A percentile compares a stretch with the other conserved stretches of the same genome.
These are phyloP conservation scores for Exsudoporus frostii DNA, from an alignment of 768 basidiomycete genomes.

Conservation along the genomic window DNA sequence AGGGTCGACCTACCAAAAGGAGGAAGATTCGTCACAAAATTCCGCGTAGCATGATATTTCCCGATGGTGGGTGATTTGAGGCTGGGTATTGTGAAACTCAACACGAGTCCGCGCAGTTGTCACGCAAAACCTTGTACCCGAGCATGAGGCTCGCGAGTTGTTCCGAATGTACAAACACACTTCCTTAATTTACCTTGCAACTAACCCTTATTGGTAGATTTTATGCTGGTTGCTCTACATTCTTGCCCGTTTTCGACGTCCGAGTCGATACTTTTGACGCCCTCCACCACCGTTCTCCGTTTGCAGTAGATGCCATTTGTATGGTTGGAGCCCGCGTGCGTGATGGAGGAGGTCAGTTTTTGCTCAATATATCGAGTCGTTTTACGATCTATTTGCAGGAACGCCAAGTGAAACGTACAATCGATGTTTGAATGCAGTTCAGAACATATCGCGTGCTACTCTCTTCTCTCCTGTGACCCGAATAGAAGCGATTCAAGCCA, in stretches of 20 bases:
- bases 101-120: slow-evolving; percentile 52
- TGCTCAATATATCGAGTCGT: background rate
- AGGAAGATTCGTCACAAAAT: slow-evolving; percentile 67
- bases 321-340: slow-evolving; percentile 90
- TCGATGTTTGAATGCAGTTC: slow-evolving; percentile 80
- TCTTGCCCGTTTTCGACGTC: slow-evolving; percentile 83
- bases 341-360: slow-evolving; percentile 76
- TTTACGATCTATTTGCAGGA: slow-evolving; percentile 40
- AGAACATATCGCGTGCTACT: slow-evolving; percentile 78
- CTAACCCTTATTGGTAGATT: slow-evolving; percentile 49
- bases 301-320: slow-evolving; percentile 89
- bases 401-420: slow-evolving; percentile 70
- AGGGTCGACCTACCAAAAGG: slow-evolving; percentile 64
- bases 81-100: background rate
- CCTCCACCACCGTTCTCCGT: slow-evolving; percentile 86
- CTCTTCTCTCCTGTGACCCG: slow-evolving; percentile 84
- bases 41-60: slow-evolving; percentile 59
- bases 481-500: slow-evolving; percentile 88
- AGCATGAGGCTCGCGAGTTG: slow-evolving; percentile 80
- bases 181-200: slow-evolving; percentile 7
- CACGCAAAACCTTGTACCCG: slow-evolving; percentile 75
- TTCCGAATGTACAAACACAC: slow-evolving; percentile 64
- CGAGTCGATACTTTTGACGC: slow-evolving; percentile 82
- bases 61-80: slow-evolving; percentile 56
- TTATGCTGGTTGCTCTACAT: slow-evolving; percentile 90